A percentile compares a stretch with the other conserved stretches of the same genome.
phyloP scores from a whole-genome alignment of 2,329 filamentous ascomycete genomes.

The Waltergamsia citrina region DNA sequence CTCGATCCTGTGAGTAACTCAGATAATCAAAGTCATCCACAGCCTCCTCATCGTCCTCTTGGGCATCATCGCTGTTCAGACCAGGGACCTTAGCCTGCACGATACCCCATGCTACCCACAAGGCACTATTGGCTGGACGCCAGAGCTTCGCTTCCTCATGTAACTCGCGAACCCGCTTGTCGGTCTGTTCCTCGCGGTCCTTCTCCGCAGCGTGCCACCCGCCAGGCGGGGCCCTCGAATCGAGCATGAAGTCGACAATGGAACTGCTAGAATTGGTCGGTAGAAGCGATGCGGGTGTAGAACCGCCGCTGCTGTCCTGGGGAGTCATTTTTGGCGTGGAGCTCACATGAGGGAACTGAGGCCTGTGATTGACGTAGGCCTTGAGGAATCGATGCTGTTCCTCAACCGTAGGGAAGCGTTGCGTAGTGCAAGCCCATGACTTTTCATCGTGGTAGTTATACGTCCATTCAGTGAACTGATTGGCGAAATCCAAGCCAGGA shows the following conservation, averaged over 20 bases:
- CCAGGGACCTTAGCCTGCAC: slow-evolving; percentile 85
- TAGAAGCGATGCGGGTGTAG: slow-evolving; percentile 17
- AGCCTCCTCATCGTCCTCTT: slow-evolving; percentile 34
- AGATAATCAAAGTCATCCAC: slow-evolving; percentile 88
- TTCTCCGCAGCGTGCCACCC: slow-evolving; percentile 45
- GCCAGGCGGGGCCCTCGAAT: slow-evolving; percentile 52
- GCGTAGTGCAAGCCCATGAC: slow-evolving; percentile 59
- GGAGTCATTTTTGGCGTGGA: slow-evolving; percentile 41
- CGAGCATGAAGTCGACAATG: slow-evolving; percentile 70
- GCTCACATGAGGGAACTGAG: slow-evolving; percentile 48
- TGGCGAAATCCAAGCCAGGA: slow-evolving; percentile 84
- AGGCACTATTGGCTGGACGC: slow-evolving; percentile 78
- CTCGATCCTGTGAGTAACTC: slow-evolving; percentile 80
- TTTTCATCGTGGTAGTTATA: slow-evolving; percentile 86
- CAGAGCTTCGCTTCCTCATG: slow-evolving; percentile 75
- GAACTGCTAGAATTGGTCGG: slow-evolving; percentile 35
- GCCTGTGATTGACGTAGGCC: slow-evolving; percentile 76
- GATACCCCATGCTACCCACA: slow-evolving; percentile 95
- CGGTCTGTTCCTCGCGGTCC: slow-evolving; percentile 51
- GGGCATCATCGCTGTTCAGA: slow-evolving; percentile 41
- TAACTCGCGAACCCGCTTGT: slow-evolving; percentile 60
- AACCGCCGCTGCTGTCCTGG: slow-evolving; percentile 23
- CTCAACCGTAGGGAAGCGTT: slow-evolving; percentile 64
- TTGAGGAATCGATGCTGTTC: slow-evolving; percentile 80
- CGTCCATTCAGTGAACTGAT: slow-evolving; percentile 97